Evolutionary conservation across 345 rosid genomes (phyloP).

Genomic region (Triadica sebifera): DNA sequence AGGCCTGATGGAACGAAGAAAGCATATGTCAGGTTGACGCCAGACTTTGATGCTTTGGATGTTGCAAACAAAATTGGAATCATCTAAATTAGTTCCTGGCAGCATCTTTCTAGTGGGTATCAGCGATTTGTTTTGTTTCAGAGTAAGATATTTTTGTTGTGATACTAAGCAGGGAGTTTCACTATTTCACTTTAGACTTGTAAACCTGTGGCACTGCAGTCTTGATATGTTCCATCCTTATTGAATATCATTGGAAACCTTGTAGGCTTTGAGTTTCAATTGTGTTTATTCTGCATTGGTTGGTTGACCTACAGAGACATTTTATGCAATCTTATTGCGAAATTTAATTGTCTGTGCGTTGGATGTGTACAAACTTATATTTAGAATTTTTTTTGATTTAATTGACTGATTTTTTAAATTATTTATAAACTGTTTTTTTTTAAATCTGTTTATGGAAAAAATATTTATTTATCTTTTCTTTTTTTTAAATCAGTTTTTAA

Average conservation of each 20-base stretch:
- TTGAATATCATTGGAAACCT: background rate
- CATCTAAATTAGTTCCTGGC: constrained; percentile 41
- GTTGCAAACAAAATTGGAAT: constrained; percentile 98
- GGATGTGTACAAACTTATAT: too few species aligned
- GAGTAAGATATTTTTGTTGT: constrained; percentile 14
- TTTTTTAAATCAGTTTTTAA: too few species aligned
- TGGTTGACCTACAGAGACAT: background rate
- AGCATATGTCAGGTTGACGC: constrained; percentile 89
- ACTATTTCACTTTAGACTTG: constrained; percentile 8
- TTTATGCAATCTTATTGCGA: background rate
- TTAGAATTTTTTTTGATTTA: too few species aligned
- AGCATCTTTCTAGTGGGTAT: background rate
- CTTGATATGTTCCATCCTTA: constrained; percentile 1
- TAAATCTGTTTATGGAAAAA: too few species aligned
- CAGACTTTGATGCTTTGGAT: constrained; percentile 88
- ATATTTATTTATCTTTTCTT: too few species aligned
- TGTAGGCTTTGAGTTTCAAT: background rate
- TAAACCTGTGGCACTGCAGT: constrained; percentile 8
- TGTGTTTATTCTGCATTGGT: background rate
- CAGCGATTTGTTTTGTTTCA: background rate
- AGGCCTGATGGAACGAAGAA: constrained; percentile 98
- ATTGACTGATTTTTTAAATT: too few species aligned
- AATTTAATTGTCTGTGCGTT: too few species aligned
- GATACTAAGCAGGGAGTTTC: background rate
- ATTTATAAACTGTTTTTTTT: too few species aligned